Percentiles rank a stretch among this genome's conserved stretches.
Conservation (phyloP, 352 stramenopile genomes). For the Globisporangium sylvaticum region DNA sequence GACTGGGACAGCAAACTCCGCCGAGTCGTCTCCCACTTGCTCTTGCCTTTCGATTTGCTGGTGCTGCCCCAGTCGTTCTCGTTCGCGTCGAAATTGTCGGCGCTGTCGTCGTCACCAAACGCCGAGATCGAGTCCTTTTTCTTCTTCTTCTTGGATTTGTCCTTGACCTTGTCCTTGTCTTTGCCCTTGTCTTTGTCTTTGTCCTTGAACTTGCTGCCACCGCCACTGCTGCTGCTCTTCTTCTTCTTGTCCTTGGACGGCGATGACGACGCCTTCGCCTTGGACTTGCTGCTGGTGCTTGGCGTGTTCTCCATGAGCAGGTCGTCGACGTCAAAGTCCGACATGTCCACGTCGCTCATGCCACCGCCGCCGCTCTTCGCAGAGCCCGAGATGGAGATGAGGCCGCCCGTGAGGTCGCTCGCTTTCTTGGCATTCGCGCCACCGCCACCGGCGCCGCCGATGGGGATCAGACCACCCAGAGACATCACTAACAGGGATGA, state of each 20-base stretch:
- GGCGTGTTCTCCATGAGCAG: slow-evolving; percentile 38
- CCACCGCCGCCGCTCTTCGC: slow-evolving; percentile 6
- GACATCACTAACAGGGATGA: slow-evolving; percentile 22
- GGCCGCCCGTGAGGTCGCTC: slow-evolving; percentile 50
- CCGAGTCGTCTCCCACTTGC: slow-evolving; percentile 25
- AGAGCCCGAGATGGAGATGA: slow-evolving; percentile 47
- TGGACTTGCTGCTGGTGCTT: slow-evolving; percentile 11
- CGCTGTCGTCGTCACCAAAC: slow-evolving; percentile 22
- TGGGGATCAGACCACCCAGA: slow-evolving; percentile 48
- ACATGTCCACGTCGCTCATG: slow-evolving; percentile 20
- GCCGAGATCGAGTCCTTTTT: slow-evolving; percentile 28
- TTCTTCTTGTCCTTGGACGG: slow-evolving; percentile 34
- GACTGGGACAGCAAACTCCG: slow-evolving; percentile 13
- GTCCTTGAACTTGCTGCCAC: slow-evolving; percentile 5
- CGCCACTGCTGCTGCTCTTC: slow-evolving; percentile 17
- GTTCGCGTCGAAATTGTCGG: slow-evolving; percentile 22
- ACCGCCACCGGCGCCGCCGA: slow-evolving; percentile 21
- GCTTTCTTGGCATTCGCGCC: slow-evolving; percentile 15
- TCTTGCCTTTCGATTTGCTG: slow-evolving; percentile 26
- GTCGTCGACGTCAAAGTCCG: slow-evolving; percentile 36
- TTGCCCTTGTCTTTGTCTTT: slow-evolving; percentile 23
- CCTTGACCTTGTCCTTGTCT: too few species aligned
- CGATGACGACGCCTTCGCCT: slow-evolving; percentile 10
- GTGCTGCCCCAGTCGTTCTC: slow-evolving; percentile 18
- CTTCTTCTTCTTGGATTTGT: slow-evolving; percentile 26